Base-by-base conservation (phyloP, 2,329 filamentous ascomycete species). In the Talaromyces atroroseus region DNA sequence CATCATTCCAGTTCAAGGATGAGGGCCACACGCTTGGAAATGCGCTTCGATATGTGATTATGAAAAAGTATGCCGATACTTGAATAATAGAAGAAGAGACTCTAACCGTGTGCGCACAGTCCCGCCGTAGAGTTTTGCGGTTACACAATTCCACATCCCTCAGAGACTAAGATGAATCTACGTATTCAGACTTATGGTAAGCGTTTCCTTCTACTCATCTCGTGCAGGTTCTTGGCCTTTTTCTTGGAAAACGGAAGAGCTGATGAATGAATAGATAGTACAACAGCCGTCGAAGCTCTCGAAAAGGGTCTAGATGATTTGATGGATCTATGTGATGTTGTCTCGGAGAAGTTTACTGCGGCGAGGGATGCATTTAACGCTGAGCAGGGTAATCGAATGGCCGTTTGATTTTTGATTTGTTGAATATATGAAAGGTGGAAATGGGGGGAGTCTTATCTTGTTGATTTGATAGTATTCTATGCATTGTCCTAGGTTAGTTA, bases 1-100 rank as follows among this genome's bases (percentile, higher is more conserved):
- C 94, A 29, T 96, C 91, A 16, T 99, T 97, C 70, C 90, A 97
- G 71, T 95, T 99, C 66, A 84, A 89, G 59, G 86, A 90, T 47
- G 94, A 99, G 76, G 91, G 95, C 45, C 94, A 99, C 74, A 99
- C 94, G 0, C 79, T 99, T 52, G 94, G 94, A 26, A 99, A 99
- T 74, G 90, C 92, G 10, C 76, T 99, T 65, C 83, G 94, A 67
- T 97, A 92, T 71, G 88, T 96, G 61, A 95, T 99, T 67, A 96
- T 96, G 89, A 97, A 97, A 77, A 99, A 99, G 92, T 96, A 78
- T 62, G 84, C 69, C 48, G 29, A 11, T 20, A 51, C 52, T 42
- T n/a, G n/a, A n/a, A n/a, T n/a, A n/a, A 29, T n/a, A 20, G 53
- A 32, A 46, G 20, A 32, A 5, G 7, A 23, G 18, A 20, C 4